These are phyloP conservation scores for Fusarium xyrophilum DNA, from an alignment of 2,329 filamentous ascomycete genomes.

Conservation along the genomic window DNA sequence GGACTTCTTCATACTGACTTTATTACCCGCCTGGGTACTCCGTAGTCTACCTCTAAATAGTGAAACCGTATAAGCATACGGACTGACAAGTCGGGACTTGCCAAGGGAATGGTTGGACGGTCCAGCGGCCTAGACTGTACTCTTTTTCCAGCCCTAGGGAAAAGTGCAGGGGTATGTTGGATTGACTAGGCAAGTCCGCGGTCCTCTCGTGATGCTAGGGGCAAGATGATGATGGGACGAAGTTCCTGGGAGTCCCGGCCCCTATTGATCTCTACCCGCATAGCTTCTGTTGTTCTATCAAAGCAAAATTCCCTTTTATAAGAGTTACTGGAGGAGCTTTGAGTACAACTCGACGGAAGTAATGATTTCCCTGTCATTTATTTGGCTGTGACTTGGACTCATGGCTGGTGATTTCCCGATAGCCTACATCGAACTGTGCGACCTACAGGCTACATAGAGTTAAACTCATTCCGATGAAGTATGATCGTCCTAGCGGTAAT, in stretches of 20 bases:
- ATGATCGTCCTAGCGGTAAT: no score
- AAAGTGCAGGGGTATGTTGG: not conserved
- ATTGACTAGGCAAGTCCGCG: no score
- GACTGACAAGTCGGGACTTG: not conserved
- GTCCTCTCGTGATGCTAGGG: not conserved
- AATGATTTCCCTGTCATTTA: no score
- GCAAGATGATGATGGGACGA: not conserved
- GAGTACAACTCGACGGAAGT: not conserved
- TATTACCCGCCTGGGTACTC: no score
- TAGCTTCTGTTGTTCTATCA: not conserved
- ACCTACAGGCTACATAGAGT: not conserved
- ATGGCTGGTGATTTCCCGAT: no score
- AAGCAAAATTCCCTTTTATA: rapidly evolving
- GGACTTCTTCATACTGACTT: not conserved
- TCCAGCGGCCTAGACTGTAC: rapidly evolving
- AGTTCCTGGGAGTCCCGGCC: no score
- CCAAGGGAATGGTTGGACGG: rapidly evolving
- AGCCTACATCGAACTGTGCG: no score
- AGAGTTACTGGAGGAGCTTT: not conserved
- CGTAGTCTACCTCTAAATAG: not conserved
- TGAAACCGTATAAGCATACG: not conserved
- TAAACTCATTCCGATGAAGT: no score
- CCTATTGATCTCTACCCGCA: not conserved
- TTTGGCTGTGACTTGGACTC: no score
- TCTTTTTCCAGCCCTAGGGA: not conserved